Conservation (phyloP, 495 filamentous ascomycete genomes). For the Talaromyces liani region DNA sequence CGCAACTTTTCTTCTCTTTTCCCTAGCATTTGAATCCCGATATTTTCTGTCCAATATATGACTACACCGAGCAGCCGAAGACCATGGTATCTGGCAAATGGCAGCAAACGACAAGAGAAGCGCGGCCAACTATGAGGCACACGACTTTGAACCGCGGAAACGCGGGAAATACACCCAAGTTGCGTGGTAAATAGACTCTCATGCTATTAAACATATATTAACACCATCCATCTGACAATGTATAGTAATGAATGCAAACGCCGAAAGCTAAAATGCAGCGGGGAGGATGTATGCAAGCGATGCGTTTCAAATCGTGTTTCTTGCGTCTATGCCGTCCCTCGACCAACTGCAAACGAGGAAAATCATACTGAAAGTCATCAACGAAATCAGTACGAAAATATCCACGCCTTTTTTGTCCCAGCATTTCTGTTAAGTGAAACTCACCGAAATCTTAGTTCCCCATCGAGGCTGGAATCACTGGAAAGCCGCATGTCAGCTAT, state of each 20-base stretch:
- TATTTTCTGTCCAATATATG: not conserved
- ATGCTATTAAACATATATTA: not conserved
- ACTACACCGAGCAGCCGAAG: not conserved
- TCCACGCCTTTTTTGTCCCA: not conserved
- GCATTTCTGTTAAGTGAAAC: not conserved
- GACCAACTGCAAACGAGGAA: not conserved
- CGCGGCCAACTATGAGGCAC: not conserved
- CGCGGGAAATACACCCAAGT: constrained; percentile 33
- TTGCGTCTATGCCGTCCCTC: constrained; percentile 50
- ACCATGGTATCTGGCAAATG: not conserved
- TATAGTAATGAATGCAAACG: constrained; percentile 77
- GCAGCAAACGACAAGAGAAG: not conserved
- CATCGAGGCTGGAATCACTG: not conserved
- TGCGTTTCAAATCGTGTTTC: constrained; percentile 60
- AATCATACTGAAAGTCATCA: not conserved
- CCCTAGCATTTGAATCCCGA: not conserved
- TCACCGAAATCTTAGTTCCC: constrained; percentile 10
- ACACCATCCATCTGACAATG: not conserved
- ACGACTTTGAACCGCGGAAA: constrained; percentile 13
- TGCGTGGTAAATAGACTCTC: constrained; percentile 22
- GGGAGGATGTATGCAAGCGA: constrained; percentile 66
- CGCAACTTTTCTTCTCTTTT: not conserved
- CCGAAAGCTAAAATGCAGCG: constrained; percentile 88
- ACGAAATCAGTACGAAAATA: not conserved
- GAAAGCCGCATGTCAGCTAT: constrained; percentile 2